Base-by-base conservation (phyloP, 495 filamentous ascomycete species). In the Lasiosphaeriaceae sp. region DNA sequence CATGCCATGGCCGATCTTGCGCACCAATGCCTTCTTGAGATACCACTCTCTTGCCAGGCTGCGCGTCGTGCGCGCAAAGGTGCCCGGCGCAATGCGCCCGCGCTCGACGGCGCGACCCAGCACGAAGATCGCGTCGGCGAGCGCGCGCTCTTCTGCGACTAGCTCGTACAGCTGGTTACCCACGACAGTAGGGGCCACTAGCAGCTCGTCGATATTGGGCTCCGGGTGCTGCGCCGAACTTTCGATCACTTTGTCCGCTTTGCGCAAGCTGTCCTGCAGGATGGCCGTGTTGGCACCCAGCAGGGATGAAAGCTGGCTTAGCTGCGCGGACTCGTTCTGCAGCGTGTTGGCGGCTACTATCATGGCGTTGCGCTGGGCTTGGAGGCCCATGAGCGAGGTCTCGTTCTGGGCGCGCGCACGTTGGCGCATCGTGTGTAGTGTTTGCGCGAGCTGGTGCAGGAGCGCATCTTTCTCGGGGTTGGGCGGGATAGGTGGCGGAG, bases 391-490 rank as follows among this genome's bases (percentile, higher is more conserved):
- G 1, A 93, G 77, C 24, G 89, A 89, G 35, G 86, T 75, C 44
- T 82, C 76, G 62, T 89, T 89, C 55, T 90, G 85, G 9, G 73
- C 62, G 39, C 86, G 78, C 35, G 84, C 83, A 47, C 75, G 74
- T 22, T 82, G 81, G 2, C 93, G 82, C 53, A 86, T 86, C 41
- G 81, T 70, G 57, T 83, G 71, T 11, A 98, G 73, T 1, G 85
- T 82, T 23, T 76, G 76, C 47, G 88, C 89, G 22, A 98, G 80
- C 16, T 90, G 86, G 44, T 85, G 81, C 11, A 96, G 81, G 22
- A 98, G 83, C 34, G 86, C 85, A 68, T 97, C 92, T 67, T 97
- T 98, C 74, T 98, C 91, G 7, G 94, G 94, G 68, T 98, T 98
- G 1, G 91, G 93, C 1, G 94, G 94, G 50, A 96, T 90, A 11